Evolutionary conservation across 2,329 filamentous ascomycete genomes (phyloP), one percentile per base, ranked within the genome.

Genomic region (Mycosphaerella sp.): DNA sequence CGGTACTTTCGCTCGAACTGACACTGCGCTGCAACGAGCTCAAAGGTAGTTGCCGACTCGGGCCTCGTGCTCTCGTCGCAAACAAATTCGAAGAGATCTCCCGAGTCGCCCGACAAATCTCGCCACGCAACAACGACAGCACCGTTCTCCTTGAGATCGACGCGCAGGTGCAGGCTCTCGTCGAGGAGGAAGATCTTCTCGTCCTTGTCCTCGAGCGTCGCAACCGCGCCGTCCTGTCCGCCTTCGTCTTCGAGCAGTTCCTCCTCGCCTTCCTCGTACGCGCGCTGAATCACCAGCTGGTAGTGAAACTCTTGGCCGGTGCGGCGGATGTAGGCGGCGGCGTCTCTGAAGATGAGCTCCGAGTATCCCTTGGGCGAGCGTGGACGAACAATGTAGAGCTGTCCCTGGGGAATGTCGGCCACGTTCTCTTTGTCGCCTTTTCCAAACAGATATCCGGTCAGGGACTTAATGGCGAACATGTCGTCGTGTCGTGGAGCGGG

Each of bases 181-280:
- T 97, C 92, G n/a, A 98, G 84, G 45, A 97, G 74, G 69, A 97
- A 98, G 0, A 86, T 92, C 77, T 95, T 96, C 74, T 98, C 93
- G 85, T 98, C 95, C 64, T 90, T 89, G 66, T 96, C 91, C n/a
- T 81, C 83, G n/a, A 62, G 45, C n/a, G 59, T 62, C 67, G 92
- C 88, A 43, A 82, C 80, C 54, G 82, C 86, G 45, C 80, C 85
- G 39, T 67, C 65, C 74, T 95, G 87, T 49, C 84, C 89, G 65
- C 91, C 89, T 69, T 95, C 92, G 64, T 95, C 92, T 43, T 86
- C 90, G 41, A 95, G 75, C 21, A 93, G 80, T 66, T 97, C 92
- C 59, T 91, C 92, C 68, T 98, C 93, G 53, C 93, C 93, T 73
- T 98, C 93, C 69, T 98, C 93, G 77, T 95, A 98, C 55, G 92